Percentiles rank a stretch among this genome's conserved stretches.
phyloP scores from a whole-genome alignment of 139 green algal species.

The Chlamydomonas asymmetrica region DNA sequence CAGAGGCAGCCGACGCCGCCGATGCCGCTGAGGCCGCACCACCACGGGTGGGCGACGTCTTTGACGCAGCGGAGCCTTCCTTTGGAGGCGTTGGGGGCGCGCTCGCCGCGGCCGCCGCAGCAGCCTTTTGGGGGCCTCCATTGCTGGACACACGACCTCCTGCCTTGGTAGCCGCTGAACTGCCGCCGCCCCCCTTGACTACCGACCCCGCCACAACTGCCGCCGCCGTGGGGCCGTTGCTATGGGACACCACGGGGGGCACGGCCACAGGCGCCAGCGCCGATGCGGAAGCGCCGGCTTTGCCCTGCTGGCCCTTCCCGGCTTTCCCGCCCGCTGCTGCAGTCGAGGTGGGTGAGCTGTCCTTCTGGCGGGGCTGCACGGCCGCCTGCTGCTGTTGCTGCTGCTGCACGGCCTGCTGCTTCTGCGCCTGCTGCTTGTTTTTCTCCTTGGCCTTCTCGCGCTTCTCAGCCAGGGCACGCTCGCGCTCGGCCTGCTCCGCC shows the following conservation, averaged over 20 bases:
- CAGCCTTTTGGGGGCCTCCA: background rate
- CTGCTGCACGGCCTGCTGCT: constrained; percentile 10
- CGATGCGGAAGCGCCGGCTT: background rate
- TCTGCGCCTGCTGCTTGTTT: constrained; percentile 14
- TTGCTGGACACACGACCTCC: no score
- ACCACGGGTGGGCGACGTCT: no score
- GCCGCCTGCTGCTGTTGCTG: background rate
- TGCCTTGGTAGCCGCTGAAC: no score
- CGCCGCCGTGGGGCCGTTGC: background rate
- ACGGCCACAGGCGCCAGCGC: background rate
- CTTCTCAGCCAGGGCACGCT: constrained; percentile 46
- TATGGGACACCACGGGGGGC: no score
- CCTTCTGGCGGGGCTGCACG: background rate
- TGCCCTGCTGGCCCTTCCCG: background rate
- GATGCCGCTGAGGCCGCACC: no score
- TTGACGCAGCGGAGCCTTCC: no score
- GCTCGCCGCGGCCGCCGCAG: background rate
- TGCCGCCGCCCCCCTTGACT: background rate
- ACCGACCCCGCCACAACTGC: background rate
- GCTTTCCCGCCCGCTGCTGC: background rate
- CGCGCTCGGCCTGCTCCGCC: constrained; percentile 46
- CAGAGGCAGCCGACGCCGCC: background rate
- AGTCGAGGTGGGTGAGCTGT: background rate
- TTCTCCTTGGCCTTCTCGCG: constrained; percentile 27
- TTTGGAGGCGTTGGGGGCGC: no score